Conservation (phyloP, 2,329 filamentous ascomycete genomes). For the Alternaria postmessia region DNA sequence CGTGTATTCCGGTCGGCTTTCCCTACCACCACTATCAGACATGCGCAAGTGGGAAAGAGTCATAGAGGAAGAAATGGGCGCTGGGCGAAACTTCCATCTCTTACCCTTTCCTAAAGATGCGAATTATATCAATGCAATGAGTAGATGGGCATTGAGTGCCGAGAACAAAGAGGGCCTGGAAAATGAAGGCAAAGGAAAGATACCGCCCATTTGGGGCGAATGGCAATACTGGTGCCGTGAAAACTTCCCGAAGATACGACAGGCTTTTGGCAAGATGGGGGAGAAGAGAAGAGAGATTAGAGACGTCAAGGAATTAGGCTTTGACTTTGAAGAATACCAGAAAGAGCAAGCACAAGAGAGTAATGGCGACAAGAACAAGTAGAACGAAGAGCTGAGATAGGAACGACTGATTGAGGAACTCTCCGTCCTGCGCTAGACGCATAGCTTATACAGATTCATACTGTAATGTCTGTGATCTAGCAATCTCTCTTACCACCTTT, state of each 20-base stretch:
- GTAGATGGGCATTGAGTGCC: conserved; percentile 66
- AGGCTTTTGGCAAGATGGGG: conserved; percentile 73
- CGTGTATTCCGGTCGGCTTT: conserved; percentile 75
- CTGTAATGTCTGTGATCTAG: not conserved
- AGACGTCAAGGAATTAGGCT: conserved; percentile 76
- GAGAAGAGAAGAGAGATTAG: conserved; percentile 64
- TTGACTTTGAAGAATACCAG: conserved; percentile 59
- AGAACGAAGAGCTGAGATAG: not conserved
- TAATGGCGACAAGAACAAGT: not conserved
- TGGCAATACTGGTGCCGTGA: conserved; percentile 76
- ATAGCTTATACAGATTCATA: not conserved
- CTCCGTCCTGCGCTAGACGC: not conserved
- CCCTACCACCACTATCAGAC: conserved; percentile 67
- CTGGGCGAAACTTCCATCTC: conserved; percentile 62
- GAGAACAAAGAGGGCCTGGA: conserved; percentile 48
- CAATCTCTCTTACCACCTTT: not conserved
- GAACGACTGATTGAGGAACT: not conserved
- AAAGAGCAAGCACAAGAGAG: not conserved
- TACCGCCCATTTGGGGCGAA: conserved; percentile 74
- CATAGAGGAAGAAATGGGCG: conserved; percentile 54
- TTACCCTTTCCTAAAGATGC: conserved; percentile 69
- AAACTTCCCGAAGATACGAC: conserved; percentile 73
- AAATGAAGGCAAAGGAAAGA: conserved; percentile 65
- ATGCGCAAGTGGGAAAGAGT: conserved; percentile 74
- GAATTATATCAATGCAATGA: conserved; percentile 72